These are phyloP conservation scores for Coniochaeta sp. DNA, from an alignment of 2,329 filamentous ascomycete genomes.

Conservation along the genomic window DNA sequence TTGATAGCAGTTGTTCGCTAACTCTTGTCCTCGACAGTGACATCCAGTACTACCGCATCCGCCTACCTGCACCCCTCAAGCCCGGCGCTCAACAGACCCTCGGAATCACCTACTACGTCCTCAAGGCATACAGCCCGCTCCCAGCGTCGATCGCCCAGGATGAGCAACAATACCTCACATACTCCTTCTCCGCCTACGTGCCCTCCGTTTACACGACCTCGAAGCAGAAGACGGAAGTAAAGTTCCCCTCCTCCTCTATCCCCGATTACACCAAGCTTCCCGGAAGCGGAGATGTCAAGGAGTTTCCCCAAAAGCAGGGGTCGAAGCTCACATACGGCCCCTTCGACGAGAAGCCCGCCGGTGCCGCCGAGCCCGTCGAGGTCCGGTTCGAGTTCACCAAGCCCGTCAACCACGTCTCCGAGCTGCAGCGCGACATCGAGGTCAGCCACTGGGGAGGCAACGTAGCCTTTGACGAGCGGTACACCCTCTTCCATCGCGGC, in stretches of 20 bases:
- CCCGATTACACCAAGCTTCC: conserved; percentile 78
- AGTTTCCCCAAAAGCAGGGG: conserved; percentile 73
- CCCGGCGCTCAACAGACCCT: conserved; percentile 77
- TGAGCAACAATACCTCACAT: conserved; percentile 79
- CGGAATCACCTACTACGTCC: conserved; percentile 75
- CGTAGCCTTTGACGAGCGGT: conserved; percentile 88
- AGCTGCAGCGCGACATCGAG: conserved; percentile 85
- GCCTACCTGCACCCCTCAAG: conserved; percentile 67
- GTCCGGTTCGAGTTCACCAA: conserved; percentile 95
- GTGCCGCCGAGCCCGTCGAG: conserved; percentile 62
- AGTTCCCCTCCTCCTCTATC: conserved; percentile 70
- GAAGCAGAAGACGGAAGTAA: conserved; percentile 97
- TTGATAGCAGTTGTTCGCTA: not conserved
- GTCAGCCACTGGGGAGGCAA: conserved; percentile 98
- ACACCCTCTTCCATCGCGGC: conserved; percentile 79
- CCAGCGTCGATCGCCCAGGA: conserved; percentile 78
- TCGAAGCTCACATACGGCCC: conserved; percentile 84
- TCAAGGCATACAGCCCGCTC: conserved; percentile 72
- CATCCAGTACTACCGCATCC: conserved; percentile 77
- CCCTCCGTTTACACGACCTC: conserved; percentile 76
- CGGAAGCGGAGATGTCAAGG: conserved; percentile 51
- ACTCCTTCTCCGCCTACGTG: conserved; percentile 79
- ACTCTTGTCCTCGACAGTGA: conserved; percentile 37
- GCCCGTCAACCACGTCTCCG: conserved; percentile 71
- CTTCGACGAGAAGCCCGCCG: conserved; percentile 76